Evolutionary conservation across 2,329 filamentous ascomycete species (phyloP).

Genomic region (Monosporascus sp.): DNA sequence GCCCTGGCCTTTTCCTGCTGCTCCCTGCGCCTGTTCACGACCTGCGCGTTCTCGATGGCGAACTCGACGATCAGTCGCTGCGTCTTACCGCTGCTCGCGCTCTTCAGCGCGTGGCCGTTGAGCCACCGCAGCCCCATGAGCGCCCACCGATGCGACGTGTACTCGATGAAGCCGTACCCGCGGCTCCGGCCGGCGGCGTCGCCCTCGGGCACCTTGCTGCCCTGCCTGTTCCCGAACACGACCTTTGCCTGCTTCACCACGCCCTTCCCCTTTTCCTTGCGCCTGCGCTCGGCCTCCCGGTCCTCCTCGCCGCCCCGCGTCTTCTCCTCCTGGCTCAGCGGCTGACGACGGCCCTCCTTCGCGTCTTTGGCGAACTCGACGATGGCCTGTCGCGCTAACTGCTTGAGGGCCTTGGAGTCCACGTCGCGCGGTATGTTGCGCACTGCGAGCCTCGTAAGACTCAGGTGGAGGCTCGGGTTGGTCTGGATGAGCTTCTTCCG

Average conservation of each 20-base stretch:
- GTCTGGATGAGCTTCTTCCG: slow-evolving; percentile 84
- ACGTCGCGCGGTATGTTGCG: slow-evolving; percentile 85
- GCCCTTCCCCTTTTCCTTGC: slow-evolving; percentile 75
- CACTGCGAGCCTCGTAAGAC: slow-evolving; percentile 82
- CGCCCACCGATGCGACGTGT: slow-evolving; percentile 86
- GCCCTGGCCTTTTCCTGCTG: slow-evolving; percentile 25
- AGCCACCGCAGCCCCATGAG: slow-evolving; percentile 93
- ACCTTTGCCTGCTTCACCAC: slow-evolving; percentile 94
- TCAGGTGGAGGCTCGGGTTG: slow-evolving; percentile 85
- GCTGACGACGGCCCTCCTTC: slow-evolving; percentile 68
- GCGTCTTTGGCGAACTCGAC: slow-evolving; percentile 92
- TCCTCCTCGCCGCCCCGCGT: slow-evolving; percentile 74
- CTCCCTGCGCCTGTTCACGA: slow-evolving; percentile 75
- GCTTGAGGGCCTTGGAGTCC: slow-evolving; percentile 82
- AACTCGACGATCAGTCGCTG: slow-evolving; percentile 93
- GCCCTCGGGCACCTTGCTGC: slow-evolving; percentile 74
- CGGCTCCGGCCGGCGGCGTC: slow-evolving; percentile 76
- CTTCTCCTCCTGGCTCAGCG: slow-evolving; percentile 85
- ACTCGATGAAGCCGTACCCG: slow-evolving; percentile 97
- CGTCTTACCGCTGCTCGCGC: slow-evolving; percentile 62
- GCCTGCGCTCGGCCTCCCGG: slow-evolving; percentile 70
- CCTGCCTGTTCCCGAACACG: slow-evolving; percentile 83
- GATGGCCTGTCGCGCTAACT: slow-evolving; percentile 83
- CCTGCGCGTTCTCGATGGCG: slow-evolving; percentile 95
- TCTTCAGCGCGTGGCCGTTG: slow-evolving; percentile 66